Percentiles rank a stretch among this genome's conserved stretches.
phyloP scores from a whole-genome alignment of 257 asterid species.

The Gentiana dahurica region DNA sequence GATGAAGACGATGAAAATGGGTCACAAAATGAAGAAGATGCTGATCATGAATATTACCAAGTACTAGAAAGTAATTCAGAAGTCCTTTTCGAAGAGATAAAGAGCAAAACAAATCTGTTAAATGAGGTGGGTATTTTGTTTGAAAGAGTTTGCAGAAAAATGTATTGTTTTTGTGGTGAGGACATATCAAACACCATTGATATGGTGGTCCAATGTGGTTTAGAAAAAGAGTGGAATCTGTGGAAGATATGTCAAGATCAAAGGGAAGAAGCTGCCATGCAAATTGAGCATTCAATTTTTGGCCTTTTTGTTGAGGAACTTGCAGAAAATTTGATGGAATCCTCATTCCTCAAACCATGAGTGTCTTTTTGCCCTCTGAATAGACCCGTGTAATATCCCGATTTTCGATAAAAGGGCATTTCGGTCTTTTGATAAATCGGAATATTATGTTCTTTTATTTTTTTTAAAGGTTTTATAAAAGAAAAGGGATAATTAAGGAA shows the following conservation, averaged over 20 bases:
- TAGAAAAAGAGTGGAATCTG: slow-evolving; percentile 21
- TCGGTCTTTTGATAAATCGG: too few relatives aligned
- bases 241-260: slow-evolving; percentile 39
- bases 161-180: slow-evolving; percentile 40
- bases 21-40: slow-evolving; percentile 7
- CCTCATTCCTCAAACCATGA: too few relatives aligned
- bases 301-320: slow-evolving; percentile 33
- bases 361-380: too few relatives aligned
- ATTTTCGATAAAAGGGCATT: too few relatives aligned
- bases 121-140: slow-evolving; percentile 19
- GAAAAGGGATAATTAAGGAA: too few relatives aligned
- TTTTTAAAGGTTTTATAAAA: too few relatives aligned
- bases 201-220: slow-evolving; percentile 51
- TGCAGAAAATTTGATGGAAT: slow-evolving; percentile 18
- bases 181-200: slow-evolving; percentile 41
- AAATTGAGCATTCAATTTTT: slow-evolving; percentile 34
- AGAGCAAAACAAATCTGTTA: slow-evolving; percentile 9
- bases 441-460: too few relatives aligned
- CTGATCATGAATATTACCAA: slow-evolving; percentile 12
- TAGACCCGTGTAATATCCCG: too few relatives aligned
- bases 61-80: slow-evolving; percentile 28
- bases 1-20: slow-evolving; percentile 13
- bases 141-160: slow-evolving; percentile 32
- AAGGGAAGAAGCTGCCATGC: slow-evolving; percentile 30
- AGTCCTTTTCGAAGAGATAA: slow-evolving; percentile 39